These are phyloP conservation scores for Paramecium pentaurelia DNA, from an alignment of 73 alveolate species.

Conservation along the genomic window DNA sequence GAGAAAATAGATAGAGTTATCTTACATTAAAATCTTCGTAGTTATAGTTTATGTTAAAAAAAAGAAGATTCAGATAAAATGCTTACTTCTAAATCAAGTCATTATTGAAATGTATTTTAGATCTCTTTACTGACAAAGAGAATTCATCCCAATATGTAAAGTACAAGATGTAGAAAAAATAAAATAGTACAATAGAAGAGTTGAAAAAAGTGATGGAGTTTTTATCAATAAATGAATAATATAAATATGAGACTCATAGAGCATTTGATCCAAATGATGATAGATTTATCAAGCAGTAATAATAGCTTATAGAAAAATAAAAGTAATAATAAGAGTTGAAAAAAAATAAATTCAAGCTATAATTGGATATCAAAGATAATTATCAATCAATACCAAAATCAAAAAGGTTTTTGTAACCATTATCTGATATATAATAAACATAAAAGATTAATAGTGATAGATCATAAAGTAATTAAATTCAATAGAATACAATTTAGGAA, in stretches of 20 bases:
- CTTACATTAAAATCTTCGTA: neutral
- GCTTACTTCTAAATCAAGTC: neutral
- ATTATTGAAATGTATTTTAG: neutral
- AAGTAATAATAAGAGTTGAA: neutral
- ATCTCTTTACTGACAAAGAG: neutral
- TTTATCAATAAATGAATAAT: neutral
- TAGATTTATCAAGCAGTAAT: neutral
- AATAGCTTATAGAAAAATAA: neutral
- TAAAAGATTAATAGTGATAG: neutral
- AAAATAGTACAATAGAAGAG: neutral
- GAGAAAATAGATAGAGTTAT: neutral
- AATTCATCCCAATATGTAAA: neutral
- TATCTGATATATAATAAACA: neutral
- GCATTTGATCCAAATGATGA: conserved; percentile 16
- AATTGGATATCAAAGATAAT: neutral
- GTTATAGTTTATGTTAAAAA: conserved; percentile 21
- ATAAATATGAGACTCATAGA: neutral
- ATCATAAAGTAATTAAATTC: neutral
- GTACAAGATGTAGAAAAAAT: neutral
- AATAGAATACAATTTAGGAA: neutral
- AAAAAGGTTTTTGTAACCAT: neutral
- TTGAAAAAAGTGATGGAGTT: conserved; percentile 16
- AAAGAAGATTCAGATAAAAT: neutral
- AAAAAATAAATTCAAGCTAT: neutral
- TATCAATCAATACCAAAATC: neutral